Conservation (phyloP, 768 basidiomycete species). For the Russula ochroleuca region DNA sequence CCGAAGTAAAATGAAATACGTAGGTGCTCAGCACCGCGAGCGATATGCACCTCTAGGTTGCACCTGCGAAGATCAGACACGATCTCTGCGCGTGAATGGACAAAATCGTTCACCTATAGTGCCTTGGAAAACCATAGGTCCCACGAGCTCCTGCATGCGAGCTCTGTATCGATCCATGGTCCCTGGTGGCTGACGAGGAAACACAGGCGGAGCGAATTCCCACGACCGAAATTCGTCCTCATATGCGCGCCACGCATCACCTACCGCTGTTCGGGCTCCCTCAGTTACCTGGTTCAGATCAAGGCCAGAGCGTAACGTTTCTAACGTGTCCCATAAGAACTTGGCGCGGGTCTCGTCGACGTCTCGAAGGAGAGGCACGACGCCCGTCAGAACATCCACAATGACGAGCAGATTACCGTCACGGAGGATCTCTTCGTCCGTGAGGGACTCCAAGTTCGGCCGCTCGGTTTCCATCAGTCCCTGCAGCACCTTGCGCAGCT, state of each 20-base stretch:
- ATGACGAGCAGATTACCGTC: constrained; percentile 10
- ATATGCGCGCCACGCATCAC: neutral
- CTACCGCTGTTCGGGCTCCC: neutral
- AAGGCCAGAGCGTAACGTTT: neutral
- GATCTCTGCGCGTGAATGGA: neutral
- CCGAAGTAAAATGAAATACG: neutral
- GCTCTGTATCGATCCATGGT: constrained; percentile 2
- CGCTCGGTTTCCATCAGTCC: constrained; percentile 2
- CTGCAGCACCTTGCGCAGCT: constrained; percentile 6
- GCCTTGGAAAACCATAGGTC: neutral
- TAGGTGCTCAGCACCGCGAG: neutral
- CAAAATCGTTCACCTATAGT: neutral
- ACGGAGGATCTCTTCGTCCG: constrained; percentile 4
- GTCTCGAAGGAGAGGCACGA: constrained; percentile 2
- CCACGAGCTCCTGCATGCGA: constrained; percentile 7
- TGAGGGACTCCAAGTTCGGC: neutral
- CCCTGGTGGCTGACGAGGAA: neutral
- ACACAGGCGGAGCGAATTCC: neutral
- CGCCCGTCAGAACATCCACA: constrained; percentile 6
- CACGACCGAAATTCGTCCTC: neutral
- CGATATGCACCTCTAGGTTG: neutral
- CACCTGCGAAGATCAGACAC: neutral
- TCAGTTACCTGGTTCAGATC: neutral
- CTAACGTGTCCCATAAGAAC: constrained; percentile 11
- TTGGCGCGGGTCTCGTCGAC: constrained; percentile 11